Conservation (phyloP, 192 early-diverging fungal genomes). For the Chytriomyces sp. region DNA sequence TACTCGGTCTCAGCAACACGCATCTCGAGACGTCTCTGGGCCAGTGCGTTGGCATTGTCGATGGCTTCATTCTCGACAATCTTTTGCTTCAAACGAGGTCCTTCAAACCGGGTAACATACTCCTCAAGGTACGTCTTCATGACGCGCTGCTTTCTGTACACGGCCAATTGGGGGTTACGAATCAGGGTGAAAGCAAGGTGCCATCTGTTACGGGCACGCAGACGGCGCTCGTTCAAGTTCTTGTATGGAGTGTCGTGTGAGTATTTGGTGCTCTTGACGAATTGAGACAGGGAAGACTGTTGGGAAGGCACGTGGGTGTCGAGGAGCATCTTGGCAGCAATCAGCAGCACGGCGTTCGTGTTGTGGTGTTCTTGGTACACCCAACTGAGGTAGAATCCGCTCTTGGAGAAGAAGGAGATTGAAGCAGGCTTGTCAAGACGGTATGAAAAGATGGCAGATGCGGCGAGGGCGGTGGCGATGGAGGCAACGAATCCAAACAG, state of each 20-base stretch:
- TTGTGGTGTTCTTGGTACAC: slow-evolving; percentile 31
- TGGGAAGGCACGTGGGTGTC: not conserved
- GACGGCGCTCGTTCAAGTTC: not conserved
- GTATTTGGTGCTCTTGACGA: too few species aligned
- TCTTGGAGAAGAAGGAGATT: not conserved
- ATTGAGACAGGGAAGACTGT: not conserved
- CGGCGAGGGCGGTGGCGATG: slow-evolving; percentile 1
- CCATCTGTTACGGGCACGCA: slow-evolving; percentile 14
- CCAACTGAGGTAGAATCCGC: slow-evolving; percentile 12
- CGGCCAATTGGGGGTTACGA: slow-evolving; percentile 11
- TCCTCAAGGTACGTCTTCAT: slow-evolving; percentile 7
- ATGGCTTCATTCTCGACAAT: not conserved
- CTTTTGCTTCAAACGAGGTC: not conserved
- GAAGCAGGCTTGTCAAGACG: slow-evolving; percentile 20
- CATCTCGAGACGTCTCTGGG: too few species aligned
- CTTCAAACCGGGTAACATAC: slow-evolving; percentile 5
- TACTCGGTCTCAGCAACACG: too few species aligned
- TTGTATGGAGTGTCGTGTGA: too few species aligned
- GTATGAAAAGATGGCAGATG: slow-evolving; percentile 18
- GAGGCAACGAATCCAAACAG: not conserved
- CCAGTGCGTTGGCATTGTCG: too few species aligned
- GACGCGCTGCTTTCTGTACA: slow-evolving; percentile 18
- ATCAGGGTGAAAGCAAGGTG: slow-evolving; percentile 11
- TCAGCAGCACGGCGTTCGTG: slow-evolving; percentile 21
- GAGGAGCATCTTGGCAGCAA: slow-evolving; percentile 8